These are phyloP conservation scores for Leishmania amazonensis DNA, from an alignment of 208 protist genomes.

Conservation along the genomic window DNA sequence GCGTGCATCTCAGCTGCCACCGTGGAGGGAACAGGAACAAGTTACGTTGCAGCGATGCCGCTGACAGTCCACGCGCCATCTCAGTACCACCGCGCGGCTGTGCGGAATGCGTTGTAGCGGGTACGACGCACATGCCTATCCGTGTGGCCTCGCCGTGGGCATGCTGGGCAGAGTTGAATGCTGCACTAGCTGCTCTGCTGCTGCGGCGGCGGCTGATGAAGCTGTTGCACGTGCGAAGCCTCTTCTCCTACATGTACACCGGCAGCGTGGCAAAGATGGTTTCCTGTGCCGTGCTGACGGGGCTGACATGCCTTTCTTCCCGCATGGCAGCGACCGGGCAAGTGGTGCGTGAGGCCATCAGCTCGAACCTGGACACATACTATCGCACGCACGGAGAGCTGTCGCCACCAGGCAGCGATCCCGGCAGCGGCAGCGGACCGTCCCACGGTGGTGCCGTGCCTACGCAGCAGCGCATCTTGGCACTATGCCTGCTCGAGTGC, in stretches of 20 bases:
- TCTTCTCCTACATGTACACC: slow-evolving; percentile 64
- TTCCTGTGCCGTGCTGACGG: slow-evolving; percentile 43
- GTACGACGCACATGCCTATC: not conserved
- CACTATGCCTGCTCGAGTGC: slow-evolving; percentile 57
- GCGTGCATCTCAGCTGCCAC: not conserved
- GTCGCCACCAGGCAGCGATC: not conserved
- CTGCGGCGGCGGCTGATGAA: slow-evolving; percentile 31
- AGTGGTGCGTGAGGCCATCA: slow-evolving; percentile 40
- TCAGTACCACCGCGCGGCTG: not conserved
- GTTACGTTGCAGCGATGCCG: slow-evolving; percentile 3
- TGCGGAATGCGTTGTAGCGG: not conserved
- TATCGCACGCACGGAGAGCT: slow-evolving; percentile 8
- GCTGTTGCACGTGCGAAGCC: slow-evolving; percentile 42
- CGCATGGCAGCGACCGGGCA: slow-evolving; percentile 41
- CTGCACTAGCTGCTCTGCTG: slow-evolving; percentile 34
- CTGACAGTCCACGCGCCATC: not conserved
- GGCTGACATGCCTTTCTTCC: slow-evolving; percentile 47
- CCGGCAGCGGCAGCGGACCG: not conserved
- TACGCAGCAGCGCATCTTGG: slow-evolving; percentile 22
- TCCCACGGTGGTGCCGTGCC: not conserved
- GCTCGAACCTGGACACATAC: slow-evolving; percentile 25
- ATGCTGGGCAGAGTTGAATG: slow-evolving; percentile 53
- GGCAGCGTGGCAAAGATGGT: slow-evolving; percentile 38
- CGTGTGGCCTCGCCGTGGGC: slow-evolving; percentile 25
- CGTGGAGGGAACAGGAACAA: not conserved